Percentiles rank a stretch among this genome's conserved stretches.
phyloP scores from a whole-genome alignment of 2,329 filamentous ascomycete species.

The Arthrocladium fulminans region DNA sequence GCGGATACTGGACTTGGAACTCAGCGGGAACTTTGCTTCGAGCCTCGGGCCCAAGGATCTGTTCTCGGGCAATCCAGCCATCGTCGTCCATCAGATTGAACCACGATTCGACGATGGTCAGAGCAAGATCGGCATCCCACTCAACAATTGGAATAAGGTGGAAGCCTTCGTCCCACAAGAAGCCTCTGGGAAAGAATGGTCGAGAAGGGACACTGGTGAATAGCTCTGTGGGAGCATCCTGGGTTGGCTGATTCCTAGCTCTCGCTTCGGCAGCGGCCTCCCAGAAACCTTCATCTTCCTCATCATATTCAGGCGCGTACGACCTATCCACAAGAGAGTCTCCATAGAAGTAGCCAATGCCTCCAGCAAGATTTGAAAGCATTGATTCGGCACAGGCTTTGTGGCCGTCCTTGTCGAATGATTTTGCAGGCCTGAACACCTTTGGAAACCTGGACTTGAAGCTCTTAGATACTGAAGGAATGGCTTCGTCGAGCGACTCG shows the following conservation, averaged over 20 bases:
- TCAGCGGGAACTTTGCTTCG: constrained; percentile 88
- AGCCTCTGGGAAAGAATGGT: constrained; percentile 92
- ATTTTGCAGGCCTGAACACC: constrained; percentile 63
- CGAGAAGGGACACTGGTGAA: constrained; percentile 87
- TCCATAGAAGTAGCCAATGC: constrained; percentile 91
- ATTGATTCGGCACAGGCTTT: constrained; percentile 75
- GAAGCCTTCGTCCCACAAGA: constrained; percentile 97
- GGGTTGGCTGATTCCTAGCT: constrained; percentile 54
- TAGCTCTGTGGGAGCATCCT: constrained; percentile 77
- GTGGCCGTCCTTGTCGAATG: constrained; percentile 67
- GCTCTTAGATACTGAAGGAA: constrained; percentile 54
- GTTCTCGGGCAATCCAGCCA: constrained; percentile 94
- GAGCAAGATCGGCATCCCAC: constrained; percentile 82
- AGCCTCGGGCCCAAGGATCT: constrained; percentile 85
- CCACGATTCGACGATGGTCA: constrained; percentile 89
- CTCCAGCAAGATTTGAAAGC: constrained; percentile 88
- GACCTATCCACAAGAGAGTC: constrained; percentile 82
- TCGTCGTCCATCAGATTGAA: constrained; percentile 93
- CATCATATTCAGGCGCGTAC: constrained; percentile 84
- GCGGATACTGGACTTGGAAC: constrained; percentile 92
- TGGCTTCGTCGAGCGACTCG: constrained; percentile 61
- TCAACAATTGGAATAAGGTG: constrained; percentile 85
- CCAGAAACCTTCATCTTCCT: constrained; percentile 94
- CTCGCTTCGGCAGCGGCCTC: constrained; percentile 77
- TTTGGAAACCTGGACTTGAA: constrained; percentile 69